Conservation (phyloP, 2,329 filamentous ascomycete species). For the Coleophoma eucalyptorum region DNA sequence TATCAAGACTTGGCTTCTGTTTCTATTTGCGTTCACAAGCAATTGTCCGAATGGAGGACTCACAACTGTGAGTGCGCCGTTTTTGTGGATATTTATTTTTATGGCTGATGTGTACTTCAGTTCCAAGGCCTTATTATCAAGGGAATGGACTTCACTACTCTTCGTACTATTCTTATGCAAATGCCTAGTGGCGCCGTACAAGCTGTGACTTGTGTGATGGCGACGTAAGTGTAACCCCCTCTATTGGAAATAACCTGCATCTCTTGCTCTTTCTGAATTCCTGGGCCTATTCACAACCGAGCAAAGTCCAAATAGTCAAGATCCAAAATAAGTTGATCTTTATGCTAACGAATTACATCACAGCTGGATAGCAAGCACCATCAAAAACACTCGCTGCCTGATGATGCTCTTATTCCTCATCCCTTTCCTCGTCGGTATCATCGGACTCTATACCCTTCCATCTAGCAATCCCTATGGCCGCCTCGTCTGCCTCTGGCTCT, state of each 20-base stretch:
- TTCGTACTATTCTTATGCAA: conserved; percentile 33
- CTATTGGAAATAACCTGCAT: too few species aligned
- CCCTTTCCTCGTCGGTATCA: conserved; percentile 54
- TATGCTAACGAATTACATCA: not conserved
- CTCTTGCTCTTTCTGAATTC: too few species aligned
- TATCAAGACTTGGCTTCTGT: conserved; percentile 38
- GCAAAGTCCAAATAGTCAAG: too few species aligned
- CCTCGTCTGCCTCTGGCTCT: conserved; percentile 52
- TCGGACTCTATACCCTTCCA: conserved; percentile 53
- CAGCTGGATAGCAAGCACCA: not conserved
- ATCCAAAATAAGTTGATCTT: too few species aligned
- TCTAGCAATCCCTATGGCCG: conserved; percentile 39
- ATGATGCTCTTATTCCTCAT: conserved; percentile 15
- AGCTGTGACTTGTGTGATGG: conserved; percentile 10
- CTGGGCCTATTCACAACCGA: too few species aligned
- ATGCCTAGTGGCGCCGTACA: conserved; percentile 21
- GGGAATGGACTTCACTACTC: conserved; percentile 33
- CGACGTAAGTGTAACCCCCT: not conserved
- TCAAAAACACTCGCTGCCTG: not conserved
- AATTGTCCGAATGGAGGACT: conserved; percentile 35
- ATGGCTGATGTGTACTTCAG: not conserved
- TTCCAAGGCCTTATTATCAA: conserved; percentile 34
- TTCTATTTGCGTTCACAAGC: conserved; percentile 11
- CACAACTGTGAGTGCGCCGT: conserved; percentile 11
- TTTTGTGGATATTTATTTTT: not conserved